Base-by-base conservation (phyloP, 1,284 basidiomycete genomes). In the Puccinia hordei region DNA sequence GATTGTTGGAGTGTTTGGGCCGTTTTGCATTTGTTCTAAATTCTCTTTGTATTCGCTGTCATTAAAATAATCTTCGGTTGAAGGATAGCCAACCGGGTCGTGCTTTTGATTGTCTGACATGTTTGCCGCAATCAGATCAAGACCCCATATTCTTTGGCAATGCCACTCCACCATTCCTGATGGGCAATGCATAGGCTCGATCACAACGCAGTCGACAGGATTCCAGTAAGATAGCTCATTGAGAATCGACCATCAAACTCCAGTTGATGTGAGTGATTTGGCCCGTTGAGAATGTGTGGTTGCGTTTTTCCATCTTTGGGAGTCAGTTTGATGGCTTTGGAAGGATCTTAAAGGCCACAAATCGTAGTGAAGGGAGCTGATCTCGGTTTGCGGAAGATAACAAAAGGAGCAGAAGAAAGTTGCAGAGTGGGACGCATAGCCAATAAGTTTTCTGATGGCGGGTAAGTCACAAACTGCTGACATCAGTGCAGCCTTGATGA, bases 131-230 rank as follows among this genome's bases (percentile, higher is more conserved):
- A 33, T 24, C 30, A n/a, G 4, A 49, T 63, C 57, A 10, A 75
- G 30, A 24, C 49, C 41, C 73, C 73, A 75, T 4, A 65, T 19
- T 30, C 10, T 61, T 27, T 27, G 55, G n/a, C 33, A n/a, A 63
- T 75, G 55, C 55, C 59, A 75, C 57, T 75, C 73, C 15, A 75
- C 19, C 55, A 75, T 75, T 33, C 73, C 73, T 24, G 57, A 41
- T 24, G 65, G 22, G 17, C 17, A 49, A 35, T 75, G 59, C 73
- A 75, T 75, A 22, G 73, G 55, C 55, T 75, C 73, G 22, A 75
- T 59, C 8, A 76, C 44, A 15, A 41, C 38, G 19, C 66, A 49
- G n/a, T 75, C 19, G 5, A 53, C 30, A 13, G 72, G 55, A 59
- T 73, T 59, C 72, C 72, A 73, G 38, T 63, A 76, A 0, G 59